phyloP scores from a whole-genome alignment of 2,329 filamentous ascomycete species.

The Thelonectria rubi region DNA sequence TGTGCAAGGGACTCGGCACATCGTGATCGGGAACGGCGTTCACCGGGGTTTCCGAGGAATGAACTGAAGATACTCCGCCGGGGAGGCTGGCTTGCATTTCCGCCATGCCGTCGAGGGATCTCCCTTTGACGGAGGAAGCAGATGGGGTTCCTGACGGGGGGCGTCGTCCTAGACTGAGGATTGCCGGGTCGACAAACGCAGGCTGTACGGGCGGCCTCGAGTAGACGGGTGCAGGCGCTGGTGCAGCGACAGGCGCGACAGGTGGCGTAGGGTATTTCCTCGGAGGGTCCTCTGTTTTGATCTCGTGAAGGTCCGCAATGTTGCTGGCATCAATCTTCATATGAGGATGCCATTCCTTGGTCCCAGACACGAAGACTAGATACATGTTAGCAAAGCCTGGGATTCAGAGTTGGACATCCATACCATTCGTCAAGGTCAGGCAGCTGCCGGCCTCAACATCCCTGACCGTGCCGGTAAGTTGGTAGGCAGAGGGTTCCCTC shows the following conservation, averaged over 20 bases:
- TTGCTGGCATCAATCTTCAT: constrained; percentile 59
- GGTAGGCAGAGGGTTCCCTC: constrained; percentile 68
- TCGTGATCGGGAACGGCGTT: constrained; percentile 37
- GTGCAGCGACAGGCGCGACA: constrained; percentile 36
- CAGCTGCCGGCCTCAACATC: constrained; percentile 73
- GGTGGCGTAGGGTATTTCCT: constrained; percentile 42
- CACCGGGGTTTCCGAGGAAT: constrained; percentile 21
- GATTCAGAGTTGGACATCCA: constrained; percentile 34
- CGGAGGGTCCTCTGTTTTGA: constrained; percentile 44
- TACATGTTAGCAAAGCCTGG: constrained; percentile 18
- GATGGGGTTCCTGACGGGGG: constrained; percentile 46
- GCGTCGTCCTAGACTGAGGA: constrained; percentile 71
- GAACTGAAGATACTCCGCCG: constrained; percentile 22
- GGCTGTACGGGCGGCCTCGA: constrained; percentile 46
- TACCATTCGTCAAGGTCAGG: constrained; percentile 78
- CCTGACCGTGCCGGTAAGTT: constrained; percentile 75
- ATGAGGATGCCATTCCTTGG: constrained; percentile 53
- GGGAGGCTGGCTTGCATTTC: constrained; percentile 24
- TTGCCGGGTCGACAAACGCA: constrained; percentile 82
- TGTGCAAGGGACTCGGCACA: constrained; percentile 41
- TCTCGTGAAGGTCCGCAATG: constrained; percentile 56
- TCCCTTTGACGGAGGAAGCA: constrained; percentile 31
- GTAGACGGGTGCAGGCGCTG: constrained; percentile 39
- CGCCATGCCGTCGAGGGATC: constrained; percentile 19
- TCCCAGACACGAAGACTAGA: constrained; percentile 52